A percentile compares a stretch with the other conserved stretches of the same genome.
Evolutionary conservation across 768 basidiomycete genomes (phyloP).

Genomic region (Lactifluus echinatus): DNA sequence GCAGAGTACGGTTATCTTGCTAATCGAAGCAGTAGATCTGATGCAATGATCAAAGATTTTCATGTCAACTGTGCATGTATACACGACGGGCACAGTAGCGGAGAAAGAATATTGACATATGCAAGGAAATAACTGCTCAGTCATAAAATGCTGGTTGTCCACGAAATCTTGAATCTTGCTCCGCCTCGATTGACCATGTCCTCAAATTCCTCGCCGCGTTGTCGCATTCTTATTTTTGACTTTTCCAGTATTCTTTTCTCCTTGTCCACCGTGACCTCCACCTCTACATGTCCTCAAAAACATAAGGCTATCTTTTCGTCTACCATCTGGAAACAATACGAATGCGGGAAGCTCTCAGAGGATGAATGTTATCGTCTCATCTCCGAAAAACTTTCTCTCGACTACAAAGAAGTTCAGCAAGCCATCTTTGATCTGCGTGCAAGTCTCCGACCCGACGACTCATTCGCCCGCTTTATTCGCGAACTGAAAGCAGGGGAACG

Average conservation of each 20-base stretch:
- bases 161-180: background rate
- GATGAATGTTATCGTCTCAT: slow-evolving; percentile 37
- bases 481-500: slow-evolving; percentile 35
- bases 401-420: slow-evolving; percentile 32
- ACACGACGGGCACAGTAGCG: no score
- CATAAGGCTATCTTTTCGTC: slow-evolving; percentile 35
- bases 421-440: slow-evolving; percentile 42
- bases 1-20: no score
- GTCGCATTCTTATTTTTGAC: slow-evolving; percentile 38
- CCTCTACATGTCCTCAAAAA: slow-evolving; percentile 34
- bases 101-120: no score
- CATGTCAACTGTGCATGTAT: no score
- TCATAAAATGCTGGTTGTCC: no score
- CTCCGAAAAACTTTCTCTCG: slow-evolving; percentile 32
- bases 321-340: slow-evolving; percentile 44
- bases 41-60: no score
- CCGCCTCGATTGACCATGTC: background rate
- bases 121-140: no score
- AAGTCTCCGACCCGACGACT: slow-evolving; percentile 37
- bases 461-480: slow-evolving; percentile 39
- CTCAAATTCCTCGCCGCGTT: slow-evolving; percentile 6
- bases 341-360: slow-evolving; percentile 37
- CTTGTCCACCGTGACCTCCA: slow-evolving; percentile 41
- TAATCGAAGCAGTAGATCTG: no score
- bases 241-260: slow-evolving; percentile 50